Evolutionary conservation across 2,329 filamentous ascomycete species (phyloP), one percentile per base, ranked within the genome.

Genomic region (Fusarium sororula): DNA sequence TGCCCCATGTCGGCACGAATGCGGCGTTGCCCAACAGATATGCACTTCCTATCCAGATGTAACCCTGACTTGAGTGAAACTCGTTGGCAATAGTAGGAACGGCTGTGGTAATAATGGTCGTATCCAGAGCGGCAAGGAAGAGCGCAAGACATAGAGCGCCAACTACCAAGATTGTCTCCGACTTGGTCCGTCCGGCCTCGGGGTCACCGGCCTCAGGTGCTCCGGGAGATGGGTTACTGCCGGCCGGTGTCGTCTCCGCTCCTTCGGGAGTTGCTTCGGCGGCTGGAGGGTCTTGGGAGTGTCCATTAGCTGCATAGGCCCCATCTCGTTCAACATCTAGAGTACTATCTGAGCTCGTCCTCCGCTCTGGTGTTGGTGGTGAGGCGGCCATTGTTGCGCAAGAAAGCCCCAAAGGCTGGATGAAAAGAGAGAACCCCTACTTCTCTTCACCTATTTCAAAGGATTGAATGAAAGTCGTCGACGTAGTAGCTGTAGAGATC

Each of bases 31-130:
- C 92, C 17, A 95, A 88, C 12, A 94, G 85, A 78, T 93, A 96
- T 6, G 92, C 90, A 42, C 89, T 90, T 20, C 93, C 93, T 70
- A 96, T 91, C 94, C 93, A 95, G 58, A 91, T 89, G 82, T 95
- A 95, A 30, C 92, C 93, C 22, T 88, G 84, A 7, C 89, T 89
- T 11, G 92, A 93, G 50, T 90, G 79, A 69, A 95, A 89, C 68
- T 92, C 86, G 39, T 82, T 82, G 10, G 89, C 86, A 72, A 94
- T 93, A 20, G 90, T 90, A 0, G 92, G 91, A 10, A 93, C 85
- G 11, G 91, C 90, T 0, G 91, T 93, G 17, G 91, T 87, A 74
- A 93, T 85, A 78, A 93, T 91, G 37, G 90, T 92, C 58, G 86
- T 83, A 76, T 90, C 88, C 59, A 90, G 83, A 1, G 88, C 87